Percentiles rank a stretch among this genome's conserved stretches.
These are phyloP conservation scores for Arthroderma sp. DNA, from an alignment of 2,329 filamentous ascomycete genomes.

Conservation along the genomic window DNA sequence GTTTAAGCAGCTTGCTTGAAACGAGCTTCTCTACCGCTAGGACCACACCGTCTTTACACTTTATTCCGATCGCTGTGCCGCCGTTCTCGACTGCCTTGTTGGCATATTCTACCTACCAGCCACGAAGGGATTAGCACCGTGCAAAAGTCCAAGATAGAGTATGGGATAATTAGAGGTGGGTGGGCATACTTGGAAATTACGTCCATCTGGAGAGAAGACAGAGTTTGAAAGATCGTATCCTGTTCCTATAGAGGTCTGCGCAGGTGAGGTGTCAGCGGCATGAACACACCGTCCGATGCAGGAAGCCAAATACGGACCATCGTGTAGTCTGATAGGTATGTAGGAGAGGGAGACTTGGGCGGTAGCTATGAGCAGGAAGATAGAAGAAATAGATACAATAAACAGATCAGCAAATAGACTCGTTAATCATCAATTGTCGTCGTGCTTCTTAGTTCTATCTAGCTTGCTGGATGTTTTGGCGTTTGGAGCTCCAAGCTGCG, in stretches of 20 bases:
- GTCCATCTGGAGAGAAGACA: constrained; percentile 96
- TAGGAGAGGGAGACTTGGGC: not conserved
- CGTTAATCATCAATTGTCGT: no score
- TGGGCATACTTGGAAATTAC: constrained; percentile 76
- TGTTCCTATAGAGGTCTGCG: constrained; percentile 95
- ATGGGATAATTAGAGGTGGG: not conserved
- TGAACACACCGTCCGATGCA: not conserved
- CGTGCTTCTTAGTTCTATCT: no score
- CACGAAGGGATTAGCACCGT: no score
- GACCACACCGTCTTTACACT: constrained; percentile 93
- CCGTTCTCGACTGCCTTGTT: constrained; percentile 98
- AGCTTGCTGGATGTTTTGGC: not conserved
- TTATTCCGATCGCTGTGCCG: constrained; percentile 88
- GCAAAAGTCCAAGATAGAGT: not conserved
- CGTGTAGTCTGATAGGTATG: not conserved
- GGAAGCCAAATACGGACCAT: constrained; percentile 3
- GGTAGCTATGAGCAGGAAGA: not conserved
- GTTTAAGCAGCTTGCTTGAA: constrained; percentile 86
- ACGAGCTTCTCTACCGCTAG: constrained; percentile 95
- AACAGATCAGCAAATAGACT: not conserved
- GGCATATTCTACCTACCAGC: constrained; percentile 67
- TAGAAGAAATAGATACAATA: not conserved
- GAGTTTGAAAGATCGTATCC: constrained; percentile 99
- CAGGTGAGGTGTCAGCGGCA: not conserved
- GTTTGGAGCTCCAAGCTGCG: constrained; percentile 7